These are phyloP conservation scores for Tuber indicum DNA, from an alignment of 495 filamentous ascomycete genomes.

Conservation along the genomic window DNA sequence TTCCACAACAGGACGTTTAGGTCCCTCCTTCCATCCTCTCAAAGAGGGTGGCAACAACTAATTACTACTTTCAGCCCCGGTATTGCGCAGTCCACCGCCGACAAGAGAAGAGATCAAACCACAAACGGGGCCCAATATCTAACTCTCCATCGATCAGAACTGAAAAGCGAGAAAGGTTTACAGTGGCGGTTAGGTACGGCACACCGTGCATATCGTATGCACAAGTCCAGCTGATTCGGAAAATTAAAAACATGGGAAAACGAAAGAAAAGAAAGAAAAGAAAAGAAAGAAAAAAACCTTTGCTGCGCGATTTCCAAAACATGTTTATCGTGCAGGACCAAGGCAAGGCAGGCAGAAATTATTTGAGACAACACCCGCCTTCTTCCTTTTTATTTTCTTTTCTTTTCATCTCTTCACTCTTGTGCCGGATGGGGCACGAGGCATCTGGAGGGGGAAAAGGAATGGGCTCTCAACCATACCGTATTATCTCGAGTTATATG, in stretches of 20 bases:
- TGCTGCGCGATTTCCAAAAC: not conserved
- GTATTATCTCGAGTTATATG: too few relatives aligned
- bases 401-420: not conserved
- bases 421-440: not conserved
- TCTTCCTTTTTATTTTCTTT: not conserved
- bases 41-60: not conserved
- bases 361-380: not conserved
- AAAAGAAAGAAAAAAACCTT: not conserved
- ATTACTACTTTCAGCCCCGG: not conserved
- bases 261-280: not conserved
- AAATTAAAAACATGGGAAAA: not conserved
- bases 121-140: not conserved
- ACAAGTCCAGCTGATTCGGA: conserved; percentile 3
- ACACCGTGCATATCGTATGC: not conserved
- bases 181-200: not conserved
- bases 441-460: not conserved
- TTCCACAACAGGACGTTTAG: not conserved
- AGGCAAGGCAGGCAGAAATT: not conserved
- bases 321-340: not conserved
- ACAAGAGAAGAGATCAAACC: not conserved
- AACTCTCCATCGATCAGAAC: not conserved
- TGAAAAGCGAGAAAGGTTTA: not conserved
- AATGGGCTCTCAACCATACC: not conserved
- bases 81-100: not conserved
- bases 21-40: not conserved